Evolutionary conservation across 805 yeast species (phyloP), one percentile per base, ranked within the genome.

Genomic region (Candida boidinii): DNA sequence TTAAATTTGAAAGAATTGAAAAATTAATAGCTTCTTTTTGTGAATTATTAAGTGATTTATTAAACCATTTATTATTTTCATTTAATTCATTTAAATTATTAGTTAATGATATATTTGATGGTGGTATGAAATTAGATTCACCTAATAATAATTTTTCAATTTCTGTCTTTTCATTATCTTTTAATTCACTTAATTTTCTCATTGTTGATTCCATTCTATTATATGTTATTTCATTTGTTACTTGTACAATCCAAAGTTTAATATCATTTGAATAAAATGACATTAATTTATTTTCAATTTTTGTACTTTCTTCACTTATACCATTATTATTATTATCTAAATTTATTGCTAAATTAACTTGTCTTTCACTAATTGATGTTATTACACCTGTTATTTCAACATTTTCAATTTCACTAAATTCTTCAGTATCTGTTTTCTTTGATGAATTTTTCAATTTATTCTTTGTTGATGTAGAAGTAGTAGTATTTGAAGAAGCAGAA

Each of bases 201-300:
- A 86, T 63, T 1, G 92, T 76, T 10, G 79, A 74, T 34, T 76
- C 74, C 94, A 87, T 85, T 40, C 94, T 53, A 46, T 78, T 78
- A 49, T 79, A 79, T 0, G 92, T 79, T 17, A 79, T 63, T 12
- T 82, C 77, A 53, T 83, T 81, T 21, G 74, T 65, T 20, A 79
- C 54, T 45, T 80, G 74, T 11, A 76, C 79, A 1, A 88, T 47
- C 83, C 90, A 83, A 32, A 80, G 53, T 32, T 79, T 64, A 3
- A 47, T 47, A 28, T 68, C 70, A 31, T 60, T 56, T 35, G 54
- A 59, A 15, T 57, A 63, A 7, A 79, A 54, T 10, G 53, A 52
- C 17, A 74, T 53, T 3, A 77, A 59, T 13, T 63, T 62, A 17
- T 73, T 79, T 29, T 74, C 77, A 19, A 59, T 59, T 27, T 63